A percentile compares a stretch with the other conserved stretches of the same genome.
Evolutionary conservation across 352 stramenopile species (phyloP).

Genomic region (Phytophthora citrophthora): DNA sequence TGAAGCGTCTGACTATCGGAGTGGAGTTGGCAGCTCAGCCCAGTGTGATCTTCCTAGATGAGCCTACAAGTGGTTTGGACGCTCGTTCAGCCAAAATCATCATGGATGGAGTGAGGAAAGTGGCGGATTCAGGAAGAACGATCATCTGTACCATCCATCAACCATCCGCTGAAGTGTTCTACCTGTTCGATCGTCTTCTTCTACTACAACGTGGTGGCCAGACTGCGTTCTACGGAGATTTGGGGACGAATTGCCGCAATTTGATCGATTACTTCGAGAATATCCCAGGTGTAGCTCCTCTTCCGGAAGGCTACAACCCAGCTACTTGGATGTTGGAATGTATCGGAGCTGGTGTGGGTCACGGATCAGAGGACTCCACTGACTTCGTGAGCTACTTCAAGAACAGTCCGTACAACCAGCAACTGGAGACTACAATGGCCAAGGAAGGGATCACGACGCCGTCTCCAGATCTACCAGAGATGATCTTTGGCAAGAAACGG

Average conservation of each 20-base stretch:
- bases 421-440: constrained; percentile 11
- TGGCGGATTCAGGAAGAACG: constrained; percentile 6
- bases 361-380: constrained; percentile 4
- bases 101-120: constrained; percentile 8
- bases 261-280: constrained; percentile 24
- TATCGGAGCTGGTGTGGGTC: constrained; percentile 10
- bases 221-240: constrained; percentile 45
- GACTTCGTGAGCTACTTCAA: constrained; percentile 21
- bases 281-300: constrained; percentile 3
- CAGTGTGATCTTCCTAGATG: constrained; percentile 12
- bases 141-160: constrained; percentile 19
- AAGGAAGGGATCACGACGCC: constrained; percentile 29
- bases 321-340: constrained; percentile 15
- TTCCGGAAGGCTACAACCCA: constrained; percentile 8
- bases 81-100: constrained; percentile 12
- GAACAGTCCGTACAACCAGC: constrained; percentile 12
- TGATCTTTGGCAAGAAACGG: constrained; percentile 33
- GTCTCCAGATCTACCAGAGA: constrained; percentile 20
- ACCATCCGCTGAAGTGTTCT: constrained; percentile 12
- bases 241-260: constrained; percentile 31
- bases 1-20: constrained; percentile 15
- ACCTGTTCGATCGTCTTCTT: constrained; percentile 72
- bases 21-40: constrained; percentile 11
- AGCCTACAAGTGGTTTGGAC: constrained; percentile 10
- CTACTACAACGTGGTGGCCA: constrained; percentile 54